phyloP scores from a whole-genome alignment of 805 yeast species.

The Saccharomycopsis sp. region DNA sequence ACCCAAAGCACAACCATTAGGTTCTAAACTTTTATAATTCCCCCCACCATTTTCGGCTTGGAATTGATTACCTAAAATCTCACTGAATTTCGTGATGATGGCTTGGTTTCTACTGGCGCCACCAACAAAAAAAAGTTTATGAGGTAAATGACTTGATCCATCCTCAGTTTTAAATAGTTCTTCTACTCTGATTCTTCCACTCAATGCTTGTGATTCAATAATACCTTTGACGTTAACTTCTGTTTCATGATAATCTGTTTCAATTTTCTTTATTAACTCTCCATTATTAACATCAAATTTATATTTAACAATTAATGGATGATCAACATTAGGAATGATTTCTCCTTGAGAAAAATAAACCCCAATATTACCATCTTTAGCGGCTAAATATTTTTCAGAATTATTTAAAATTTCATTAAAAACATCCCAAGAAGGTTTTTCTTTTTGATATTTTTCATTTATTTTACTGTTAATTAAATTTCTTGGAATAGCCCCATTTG shows the following conservation, averaged over 20 bases:
- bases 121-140: conserved; percentile 72
- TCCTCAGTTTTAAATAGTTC: conserved; percentile 48
- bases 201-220: conserved; percentile 78
- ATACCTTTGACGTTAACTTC: conserved; percentile 66
- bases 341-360: conserved; percentile 86
- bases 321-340: conserved; percentile 66
- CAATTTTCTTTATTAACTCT: conserved; percentile 23
- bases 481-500: conserved; percentile 83
- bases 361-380: conserved; percentile 44
- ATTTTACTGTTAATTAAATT: conserved; percentile 61
- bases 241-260: conserved; percentile 31
- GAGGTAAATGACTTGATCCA: conserved; percentile 34
- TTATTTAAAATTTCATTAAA: conserved; percentile 45
- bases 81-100: conserved; percentile 58
- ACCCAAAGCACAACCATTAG: conserved; percentile 89
- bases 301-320: conserved; percentile 37
- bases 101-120: conserved; percentile 71
- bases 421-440: conserved; percentile 41
- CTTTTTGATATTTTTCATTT: conserved; percentile 32
- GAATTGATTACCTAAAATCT: conserved; percentile 47
- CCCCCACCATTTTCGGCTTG: conserved; percentile 27
- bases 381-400: conserved; percentile 15
- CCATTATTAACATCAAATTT: conserved; percentile 29
- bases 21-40: conserved; percentile 59
- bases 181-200: conserved; percentile 71